A percentile compares a stretch with the other conserved stretches of the same genome.
These are phyloP conservation scores for Boechera retrofracta DNA, from an alignment of 345 rosid genomes.

Conservation along the genomic window DNA sequence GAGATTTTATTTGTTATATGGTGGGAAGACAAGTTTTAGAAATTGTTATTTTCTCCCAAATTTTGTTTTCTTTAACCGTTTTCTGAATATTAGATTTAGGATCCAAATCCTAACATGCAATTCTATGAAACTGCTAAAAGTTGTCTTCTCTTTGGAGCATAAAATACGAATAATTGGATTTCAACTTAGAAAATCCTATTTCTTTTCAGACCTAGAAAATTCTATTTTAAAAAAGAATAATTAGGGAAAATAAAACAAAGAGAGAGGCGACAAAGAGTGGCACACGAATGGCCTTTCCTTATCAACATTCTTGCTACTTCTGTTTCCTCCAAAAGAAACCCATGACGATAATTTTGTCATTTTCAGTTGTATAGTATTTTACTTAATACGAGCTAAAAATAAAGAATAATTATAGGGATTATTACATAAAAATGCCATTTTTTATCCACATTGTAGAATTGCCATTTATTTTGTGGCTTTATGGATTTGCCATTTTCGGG, in stretches of 20 bases:
- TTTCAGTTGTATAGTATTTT: neutral
- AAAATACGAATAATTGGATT: neutral
- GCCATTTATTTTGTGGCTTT: no score
- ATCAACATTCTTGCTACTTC: conserved; percentile 20
- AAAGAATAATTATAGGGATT: neutral
- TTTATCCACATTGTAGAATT: no score
- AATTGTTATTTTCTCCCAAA: neutral
- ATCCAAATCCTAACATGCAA: neutral
- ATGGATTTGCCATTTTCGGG: no score
- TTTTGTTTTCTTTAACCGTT: neutral
- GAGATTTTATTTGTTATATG: neutral
- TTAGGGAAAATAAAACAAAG: neutral
- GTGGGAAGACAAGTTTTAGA: neutral
- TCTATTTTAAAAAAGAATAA: neutral
- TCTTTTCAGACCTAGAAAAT: neutral
- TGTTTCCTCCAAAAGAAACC: conserved; percentile 37
- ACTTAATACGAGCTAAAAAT: neutral
- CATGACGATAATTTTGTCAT: conserved; percentile 29
- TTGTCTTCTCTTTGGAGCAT: conserved; percentile 7
- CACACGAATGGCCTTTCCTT: conserved; percentile 38
- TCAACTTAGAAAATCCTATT: neutral
- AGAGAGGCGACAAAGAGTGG: conserved; percentile 38
- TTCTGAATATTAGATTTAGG: neutral
- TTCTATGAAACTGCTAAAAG: neutral
- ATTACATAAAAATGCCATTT: no score